Evolutionary conservation across 2,329 filamentous ascomycete genomes (phyloP), one percentile per base, ranked within the genome.

Genomic region (Alternaria sp.): DNA sequence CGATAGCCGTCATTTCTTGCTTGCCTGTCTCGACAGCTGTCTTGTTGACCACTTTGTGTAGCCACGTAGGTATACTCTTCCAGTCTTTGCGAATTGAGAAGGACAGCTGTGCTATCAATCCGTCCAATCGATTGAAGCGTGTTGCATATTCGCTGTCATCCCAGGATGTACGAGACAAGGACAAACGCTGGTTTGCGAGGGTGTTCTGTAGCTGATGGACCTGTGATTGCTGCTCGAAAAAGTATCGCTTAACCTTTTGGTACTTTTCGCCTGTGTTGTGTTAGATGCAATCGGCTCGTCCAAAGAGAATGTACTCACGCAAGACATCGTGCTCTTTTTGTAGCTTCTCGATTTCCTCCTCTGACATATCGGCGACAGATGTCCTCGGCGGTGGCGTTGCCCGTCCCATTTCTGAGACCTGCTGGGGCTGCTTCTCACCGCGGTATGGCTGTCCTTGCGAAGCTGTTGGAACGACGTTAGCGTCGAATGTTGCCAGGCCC

Each of bases 1-100:
- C 96, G 23, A 97, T 91, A 6, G 94, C 94, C 7, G 94, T 98
- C 96, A 99, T 99, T 80, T 99, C 96, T 79, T 97, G 94, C 76
- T 94, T 97, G 65, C 94, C 96, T 10, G 91, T 93, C 72, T 90
- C 88, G 58, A 96, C 86, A 1, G 94, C 95, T 73, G 97, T 94
- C 56, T 91, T 86, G 78, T 95, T 97, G 68, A 97, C 92, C 58
- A 89, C 92, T 23, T 86, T 86, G 58, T 89, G 87, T 47, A 99
- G 84, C 93, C 94, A 98, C 6, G 85, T 78, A 0, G 96, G 96
- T 58, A 98, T 86, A 33, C 85, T 84, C 66, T 88, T 89, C 96
- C 96, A 99, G 76, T 96, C 92, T 81, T 98, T 98, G 67, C 96
- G 91, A 67, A 98, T 96, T 71, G 96, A 95, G 84, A 97, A 99